Conservation (phyloP, 73 alveolate genomes). For the Uronychia binucleata region DNA sequence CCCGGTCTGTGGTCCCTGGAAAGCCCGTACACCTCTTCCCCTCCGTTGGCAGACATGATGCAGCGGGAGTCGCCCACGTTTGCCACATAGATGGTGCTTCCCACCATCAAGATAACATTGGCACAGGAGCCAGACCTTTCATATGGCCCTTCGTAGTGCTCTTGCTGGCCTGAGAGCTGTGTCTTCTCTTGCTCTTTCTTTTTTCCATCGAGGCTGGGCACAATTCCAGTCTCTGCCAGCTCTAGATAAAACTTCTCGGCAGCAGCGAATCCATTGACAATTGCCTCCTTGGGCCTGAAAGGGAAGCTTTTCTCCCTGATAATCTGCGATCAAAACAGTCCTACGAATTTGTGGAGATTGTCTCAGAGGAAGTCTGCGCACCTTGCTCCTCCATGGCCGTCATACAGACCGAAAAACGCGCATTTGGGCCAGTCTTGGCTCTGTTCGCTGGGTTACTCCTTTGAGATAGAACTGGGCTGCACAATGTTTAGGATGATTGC, state of each 20-base stretch:
- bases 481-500: conserved; percentile 83
- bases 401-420: conserved; percentile 96
- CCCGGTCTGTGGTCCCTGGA: conserved; percentile 93
- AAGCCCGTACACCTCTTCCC: conserved; percentile 73
- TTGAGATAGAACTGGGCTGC: conserved; percentile 65
- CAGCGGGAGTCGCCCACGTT: conserved; percentile 97
- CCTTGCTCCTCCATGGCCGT: conserved; percentile 97
- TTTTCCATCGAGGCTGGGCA: neutral
- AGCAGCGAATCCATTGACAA: conserved; percentile 90
- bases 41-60: conserved; percentile 61
- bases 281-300: conserved; percentile 90
- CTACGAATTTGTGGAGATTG: conserved; percentile 90
- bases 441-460: conserved; percentile 27
- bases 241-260: conserved; percentile 84
- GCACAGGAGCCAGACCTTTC: conserved; percentile 98
- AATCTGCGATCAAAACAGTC: neutral
- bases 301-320: conserved; percentile 93
- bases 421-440: conserved; percentile 92
- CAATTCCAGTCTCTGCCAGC: neutral
- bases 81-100: conserved; percentile 91
- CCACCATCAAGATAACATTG: conserved; percentile 86
- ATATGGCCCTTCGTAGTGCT: conserved; percentile 5
- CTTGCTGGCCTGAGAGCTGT: no score
- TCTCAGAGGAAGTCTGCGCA: conserved; percentile 97
- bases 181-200: no score